Percentiles rank a stretch among this genome's conserved stretches.
phyloP scores from a whole-genome alignment of 495 filamentous ascomycete species.

The Tuber microsphaerosporum region DNA sequence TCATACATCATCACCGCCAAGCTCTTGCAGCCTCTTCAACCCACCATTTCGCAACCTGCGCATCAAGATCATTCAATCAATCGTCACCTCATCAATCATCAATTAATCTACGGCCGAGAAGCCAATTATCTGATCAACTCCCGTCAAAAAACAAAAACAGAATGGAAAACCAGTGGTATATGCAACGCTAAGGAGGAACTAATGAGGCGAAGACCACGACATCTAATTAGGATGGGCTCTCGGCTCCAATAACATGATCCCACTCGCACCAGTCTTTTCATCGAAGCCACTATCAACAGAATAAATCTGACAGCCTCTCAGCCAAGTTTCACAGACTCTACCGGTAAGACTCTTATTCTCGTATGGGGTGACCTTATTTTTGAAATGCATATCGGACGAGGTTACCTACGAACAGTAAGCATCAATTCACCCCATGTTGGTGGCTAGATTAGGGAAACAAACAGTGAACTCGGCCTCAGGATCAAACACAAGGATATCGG shows the following conservation, averaged over 20 bases:
- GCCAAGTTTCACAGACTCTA: slow-evolving; percentile 81
- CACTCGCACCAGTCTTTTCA: slow-evolving; percentile 51
- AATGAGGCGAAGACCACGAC: background rate
- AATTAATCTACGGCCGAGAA: background rate
- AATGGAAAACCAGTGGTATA: background rate
- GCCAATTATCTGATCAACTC: background rate
- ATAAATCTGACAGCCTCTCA: slow-evolving; percentile 72
- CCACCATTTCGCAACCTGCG: background rate
- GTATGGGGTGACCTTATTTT: slow-evolving; percentile 91
- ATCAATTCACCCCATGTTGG: background rate
- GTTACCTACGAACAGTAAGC: slow-evolving; percentile 23
- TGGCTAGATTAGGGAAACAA: slow-evolving; percentile 35
- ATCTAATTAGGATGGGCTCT: slow-evolving; percentile 19
- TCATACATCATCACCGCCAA: background rate
- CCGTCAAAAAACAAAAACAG: background rate
- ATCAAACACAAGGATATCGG: slow-evolving; percentile 89
- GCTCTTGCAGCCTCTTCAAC: background rate
- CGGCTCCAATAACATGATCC: slow-evolving; percentile 52
- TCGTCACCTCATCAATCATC: background rate
- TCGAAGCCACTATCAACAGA: slow-evolving; percentile 55
- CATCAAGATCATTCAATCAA: background rate
- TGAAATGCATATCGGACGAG: slow-evolving; percentile 69
- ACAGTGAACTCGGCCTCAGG: slow-evolving; percentile 71
- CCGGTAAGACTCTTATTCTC: slow-evolving; percentile 74
- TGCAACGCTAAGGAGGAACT: background rate